These are phyloP conservation scores for Penicillium crystallinum DNA, from an alignment of 495 filamentous ascomycete genomes.

Conservation along the genomic window DNA sequence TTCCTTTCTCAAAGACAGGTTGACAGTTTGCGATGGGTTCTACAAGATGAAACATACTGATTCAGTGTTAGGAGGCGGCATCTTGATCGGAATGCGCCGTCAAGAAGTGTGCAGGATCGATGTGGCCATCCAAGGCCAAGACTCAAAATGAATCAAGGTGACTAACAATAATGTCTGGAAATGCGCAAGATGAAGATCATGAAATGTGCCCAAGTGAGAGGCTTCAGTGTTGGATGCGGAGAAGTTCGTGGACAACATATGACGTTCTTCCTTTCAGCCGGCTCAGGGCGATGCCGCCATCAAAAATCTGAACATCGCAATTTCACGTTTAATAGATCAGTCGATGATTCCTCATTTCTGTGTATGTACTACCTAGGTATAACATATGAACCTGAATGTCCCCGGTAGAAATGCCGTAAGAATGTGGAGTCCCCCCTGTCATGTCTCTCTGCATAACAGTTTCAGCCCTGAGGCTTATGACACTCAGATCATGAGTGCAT, in stretches of 20 bases:
- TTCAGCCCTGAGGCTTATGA: too few species aligned
- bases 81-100: slow-evolving; percentile 18
- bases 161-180: background rate
- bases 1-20: background rate
- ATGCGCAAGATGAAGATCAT: background rate
- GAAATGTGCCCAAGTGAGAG: background rate
- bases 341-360: too few species aligned
- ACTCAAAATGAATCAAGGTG: background rate
- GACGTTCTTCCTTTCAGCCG: slow-evolving; percentile 10
- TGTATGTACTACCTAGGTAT: too few species aligned
- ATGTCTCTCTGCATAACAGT: too few species aligned
- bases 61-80: slow-evolving; percentile 30
- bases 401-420: too few species aligned
- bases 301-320: background rate
- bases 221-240: background rate
- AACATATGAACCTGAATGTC: too few species aligned
- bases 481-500: too few species aligned
- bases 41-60: slow-evolving; percentile 14
- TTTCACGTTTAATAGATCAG: too few species aligned
- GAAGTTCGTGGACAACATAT: slow-evolving; percentile 1
- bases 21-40: background rate
- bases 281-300: background rate
- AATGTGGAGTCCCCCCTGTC: too few species aligned
- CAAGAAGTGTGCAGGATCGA: slow-evolving; percentile 10
- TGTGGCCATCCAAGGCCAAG: slow-evolving; percentile 5